These are phyloP conservation scores for Rossbeevera mucosa DNA, from an alignment of 768 basidiomycete species.

Conservation along the genomic window DNA sequence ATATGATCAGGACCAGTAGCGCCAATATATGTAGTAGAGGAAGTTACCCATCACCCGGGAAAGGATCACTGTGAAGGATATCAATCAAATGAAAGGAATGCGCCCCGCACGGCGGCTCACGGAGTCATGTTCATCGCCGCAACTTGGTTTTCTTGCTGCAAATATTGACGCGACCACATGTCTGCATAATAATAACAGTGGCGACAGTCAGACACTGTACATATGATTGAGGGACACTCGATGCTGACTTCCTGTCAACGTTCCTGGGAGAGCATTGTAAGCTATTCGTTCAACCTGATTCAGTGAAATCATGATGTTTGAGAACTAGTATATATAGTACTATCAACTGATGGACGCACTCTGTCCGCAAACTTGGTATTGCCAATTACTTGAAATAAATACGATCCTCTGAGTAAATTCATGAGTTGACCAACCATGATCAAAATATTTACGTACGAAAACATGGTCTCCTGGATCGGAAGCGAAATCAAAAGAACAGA, in stretches of 20 bases:
- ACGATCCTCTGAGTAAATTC: conserved; percentile 41
- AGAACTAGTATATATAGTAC: background rate
- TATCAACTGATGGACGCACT: conserved; percentile 24
- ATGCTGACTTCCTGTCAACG: background rate
- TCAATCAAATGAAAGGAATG: background rate
- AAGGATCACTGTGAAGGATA: background rate
- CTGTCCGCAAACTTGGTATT: conserved; percentile 50
- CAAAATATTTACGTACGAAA: background rate
- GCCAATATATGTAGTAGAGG: background rate
- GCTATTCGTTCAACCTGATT: conserved; percentile 1
- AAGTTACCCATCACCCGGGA: background rate
- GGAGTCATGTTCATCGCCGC: conserved; percentile 52
- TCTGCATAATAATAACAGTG: conserved; percentile 27
- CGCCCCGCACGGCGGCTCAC: conserved; percentile 22
- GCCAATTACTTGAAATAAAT: conserved; percentile 43
- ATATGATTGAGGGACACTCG: background rate
- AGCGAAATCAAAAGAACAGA: background rate
- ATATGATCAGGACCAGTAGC: background rate
- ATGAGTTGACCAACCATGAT: background rate
- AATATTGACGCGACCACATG: conserved; percentile 57
- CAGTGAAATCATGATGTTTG: background rate
- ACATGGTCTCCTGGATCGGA: background rate
- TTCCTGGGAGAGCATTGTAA: background rate
- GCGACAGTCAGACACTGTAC: background rate
- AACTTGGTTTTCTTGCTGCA: conserved; percentile 57